Base-by-base conservation (phyloP, 2,329 filamentous ascomycete species). In the Colletotrichum australisinense region DNA sequence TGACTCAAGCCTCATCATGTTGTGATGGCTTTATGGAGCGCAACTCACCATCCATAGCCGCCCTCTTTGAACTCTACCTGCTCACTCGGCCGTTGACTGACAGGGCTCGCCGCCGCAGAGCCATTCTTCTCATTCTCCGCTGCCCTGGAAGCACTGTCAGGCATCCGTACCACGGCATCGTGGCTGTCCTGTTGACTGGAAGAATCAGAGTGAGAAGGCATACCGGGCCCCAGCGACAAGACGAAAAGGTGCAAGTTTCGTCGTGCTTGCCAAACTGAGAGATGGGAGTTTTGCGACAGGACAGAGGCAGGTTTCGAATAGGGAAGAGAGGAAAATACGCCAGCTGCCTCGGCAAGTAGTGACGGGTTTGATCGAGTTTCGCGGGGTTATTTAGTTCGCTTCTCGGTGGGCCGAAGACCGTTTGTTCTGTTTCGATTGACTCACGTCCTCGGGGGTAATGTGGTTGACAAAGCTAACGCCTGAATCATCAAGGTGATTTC, bases 41-140 rank as follows among this genome's bases (percentile, higher is more conserved):
- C 38, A 22, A 78, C 83, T 72, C 57, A 86, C 89, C 90, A 92
- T 73, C 90, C 89, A 82, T 90, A 91, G 26, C 90, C 89, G 53
- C 89, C 89, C 76, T 91, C 88, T 52, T 82, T 81, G 74, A 87
- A 84, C 52, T 83, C 83, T 11, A 75, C 70, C 70, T 79, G 60
- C 19, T 63, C 62, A 42, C 56, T 65, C 49, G 71, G 16, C 9
- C 46, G 60, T 24, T 63, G 49, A 14, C 16, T 56, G 19, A 35
- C 9, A 16, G 67, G 60, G 49, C 56, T 63, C 12, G 26, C n/a
- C 26, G 71, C 28, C 38, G 49, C 65, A 22, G 62, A 16, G 26
- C 46, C 62, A 70, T 62, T 32, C 67, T 73, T 71, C 56, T 73
- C 49, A 38, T 62, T 60, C 30, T 66, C 71, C 35, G 32, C 46